A percentile compares a stretch with the other conserved stretches of the same genome.
Conservation (phyloP, 2,329 filamentous ascomycete species). For the Sclerotinia borealis region DNA sequence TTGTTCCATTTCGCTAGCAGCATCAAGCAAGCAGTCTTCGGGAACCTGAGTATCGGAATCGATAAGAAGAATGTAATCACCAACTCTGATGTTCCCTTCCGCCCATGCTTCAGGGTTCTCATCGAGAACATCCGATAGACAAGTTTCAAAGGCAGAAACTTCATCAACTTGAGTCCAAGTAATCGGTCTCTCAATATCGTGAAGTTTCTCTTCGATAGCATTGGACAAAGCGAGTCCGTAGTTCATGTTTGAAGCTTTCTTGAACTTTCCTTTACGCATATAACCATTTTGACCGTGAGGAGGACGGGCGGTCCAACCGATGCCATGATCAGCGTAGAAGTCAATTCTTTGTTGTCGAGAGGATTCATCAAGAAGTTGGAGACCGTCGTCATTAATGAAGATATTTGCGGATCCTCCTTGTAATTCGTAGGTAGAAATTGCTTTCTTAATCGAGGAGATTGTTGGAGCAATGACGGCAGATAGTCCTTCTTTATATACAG, state of each 20-base stretch:
- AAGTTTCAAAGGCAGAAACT: conserved; percentile 41
- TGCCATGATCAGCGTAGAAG: conserved; percentile 63
- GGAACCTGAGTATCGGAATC: conserved; percentile 66
- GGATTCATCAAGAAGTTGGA: conserved; percentile 60
- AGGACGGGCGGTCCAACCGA: conserved; percentile 64
- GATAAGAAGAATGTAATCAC: conserved; percentile 59
- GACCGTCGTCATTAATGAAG: conserved; percentile 70
- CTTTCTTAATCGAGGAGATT: conserved; percentile 69
- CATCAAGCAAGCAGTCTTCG: conserved; percentile 60
- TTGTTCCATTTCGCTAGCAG: conserved; percentile 66
- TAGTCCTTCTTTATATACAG: conserved; percentile 82
- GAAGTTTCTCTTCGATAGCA: conserved; percentile 6
- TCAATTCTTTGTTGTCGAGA: conserved; percentile 57
- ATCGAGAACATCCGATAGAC: conserved; percentile 45
- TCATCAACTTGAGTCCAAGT: conserved; percentile 32
- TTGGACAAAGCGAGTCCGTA: conserved; percentile 46
- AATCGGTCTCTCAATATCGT: neutral
- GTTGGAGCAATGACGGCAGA: conserved; percentile 69
- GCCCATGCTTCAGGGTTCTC: conserved; percentile 48
- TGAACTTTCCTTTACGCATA: conserved; percentile 51
- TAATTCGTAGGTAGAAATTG: conserved; percentile 71
- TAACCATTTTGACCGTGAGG: conserved; percentile 55
- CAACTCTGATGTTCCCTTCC: conserved; percentile 53
- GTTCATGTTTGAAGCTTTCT: conserved; percentile 63
- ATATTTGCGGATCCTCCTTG: conserved; percentile 72